Percentiles rank a stretch among this genome's conserved stretches.
phyloP scores from a whole-genome alignment of 2,329 filamentous ascomycete genomes.

The Paramyrothecium roridum region DNA sequence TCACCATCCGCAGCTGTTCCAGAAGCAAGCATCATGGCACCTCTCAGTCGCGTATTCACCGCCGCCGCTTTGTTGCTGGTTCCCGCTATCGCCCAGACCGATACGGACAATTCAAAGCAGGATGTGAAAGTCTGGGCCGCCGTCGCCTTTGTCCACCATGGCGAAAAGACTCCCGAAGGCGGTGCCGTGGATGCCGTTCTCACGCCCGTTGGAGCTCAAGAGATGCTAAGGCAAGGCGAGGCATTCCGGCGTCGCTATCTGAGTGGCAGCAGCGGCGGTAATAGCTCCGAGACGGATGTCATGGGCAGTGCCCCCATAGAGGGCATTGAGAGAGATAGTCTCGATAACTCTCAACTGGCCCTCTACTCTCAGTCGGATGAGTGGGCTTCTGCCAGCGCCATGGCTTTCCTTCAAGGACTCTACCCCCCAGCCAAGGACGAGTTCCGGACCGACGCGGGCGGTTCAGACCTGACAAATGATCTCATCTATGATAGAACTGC shows the following conservation, averaged over 20 bases:
- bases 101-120: slow-evolving; percentile 13
- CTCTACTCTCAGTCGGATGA: slow-evolving; percentile 37
- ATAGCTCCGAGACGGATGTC: slow-evolving; percentile 18
- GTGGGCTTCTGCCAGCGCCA: slow-evolving; percentile 62
- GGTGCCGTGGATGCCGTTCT: slow-evolving; percentile 29
- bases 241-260: slow-evolving; percentile 50
- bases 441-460: slow-evolving; percentile 24
- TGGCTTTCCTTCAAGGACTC: slow-evolving; percentile 78
- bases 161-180: slow-evolving; percentile 47
- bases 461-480: slow-evolving; percentile 39
- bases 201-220: slow-evolving; percentile 52
- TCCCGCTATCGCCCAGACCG: slow-evolving; percentile 24
- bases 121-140: slow-evolving; percentile 44
- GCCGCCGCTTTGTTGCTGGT: slow-evolving; percentile 14
- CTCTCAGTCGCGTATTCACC: slow-evolving; percentile 8
- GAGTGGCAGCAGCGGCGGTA: slow-evolving; percentile 14
- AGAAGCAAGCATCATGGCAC: slow-evolving; percentile 14
- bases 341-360: slow-evolving; percentile 46
- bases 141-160: slow-evolving; percentile 46
- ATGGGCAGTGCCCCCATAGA: slow-evolving; percentile 32
- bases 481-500: slow-evolving; percentile 31
- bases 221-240: slow-evolving; percentile 45
- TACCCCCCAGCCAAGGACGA: slow-evolving; percentile 65
- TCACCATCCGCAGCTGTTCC: background rate
- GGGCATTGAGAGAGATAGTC: slow-evolving; percentile 36